These are phyloP conservation scores for Kurtzmaniella quercitrusa DNA, from an alignment of 1,139 yeast species.

Conservation along the genomic window DNA sequence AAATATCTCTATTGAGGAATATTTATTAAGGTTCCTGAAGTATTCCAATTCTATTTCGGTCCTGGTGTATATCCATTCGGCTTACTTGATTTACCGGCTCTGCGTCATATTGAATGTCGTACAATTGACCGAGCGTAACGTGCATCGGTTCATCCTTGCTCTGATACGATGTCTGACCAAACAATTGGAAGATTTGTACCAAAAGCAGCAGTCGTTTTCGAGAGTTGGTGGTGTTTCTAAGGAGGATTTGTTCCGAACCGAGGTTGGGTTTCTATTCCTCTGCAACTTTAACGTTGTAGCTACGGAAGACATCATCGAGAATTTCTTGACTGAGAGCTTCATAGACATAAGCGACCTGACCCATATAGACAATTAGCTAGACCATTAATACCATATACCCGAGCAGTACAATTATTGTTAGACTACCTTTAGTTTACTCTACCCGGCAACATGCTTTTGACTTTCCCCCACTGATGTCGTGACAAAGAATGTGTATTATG, in stretches of 20 bases:
- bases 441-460: too few relatives aligned
- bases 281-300: constrained; percentile 37
- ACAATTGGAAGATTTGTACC: constrained; percentile 40
- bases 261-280: constrained; percentile 39
- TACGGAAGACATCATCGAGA: constrained; percentile 30
- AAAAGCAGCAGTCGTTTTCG: constrained; percentile 40
- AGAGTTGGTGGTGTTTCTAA: constrained; percentile 42
- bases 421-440: too few relatives aligned
- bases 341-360: constrained; percentile 23
- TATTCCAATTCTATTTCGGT: constrained; percentile 41
- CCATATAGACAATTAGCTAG: constrained; percentile 2
- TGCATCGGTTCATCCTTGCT: constrained; percentile 37
- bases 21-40: constrained; percentile 35
- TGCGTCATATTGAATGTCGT: constrained; percentile 30
- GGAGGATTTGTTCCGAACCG: constrained; percentile 35
- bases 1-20: constrained; percentile 30
- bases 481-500: too few relatives aligned
- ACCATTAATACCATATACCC: background rate
- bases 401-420: too few relatives aligned
- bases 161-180: constrained; percentile 44
- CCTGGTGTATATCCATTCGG: constrained; percentile 38
- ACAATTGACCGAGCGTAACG: constrained; percentile 30
- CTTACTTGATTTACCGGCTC: constrained; percentile 35
- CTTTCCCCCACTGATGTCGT: too few relatives aligned
- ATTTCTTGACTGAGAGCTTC: constrained; percentile 27